phyloP scores from a whole-genome alignment of 495 filamentous ascomycete genomes.

The Hypoxylon subgilvum region DNA sequence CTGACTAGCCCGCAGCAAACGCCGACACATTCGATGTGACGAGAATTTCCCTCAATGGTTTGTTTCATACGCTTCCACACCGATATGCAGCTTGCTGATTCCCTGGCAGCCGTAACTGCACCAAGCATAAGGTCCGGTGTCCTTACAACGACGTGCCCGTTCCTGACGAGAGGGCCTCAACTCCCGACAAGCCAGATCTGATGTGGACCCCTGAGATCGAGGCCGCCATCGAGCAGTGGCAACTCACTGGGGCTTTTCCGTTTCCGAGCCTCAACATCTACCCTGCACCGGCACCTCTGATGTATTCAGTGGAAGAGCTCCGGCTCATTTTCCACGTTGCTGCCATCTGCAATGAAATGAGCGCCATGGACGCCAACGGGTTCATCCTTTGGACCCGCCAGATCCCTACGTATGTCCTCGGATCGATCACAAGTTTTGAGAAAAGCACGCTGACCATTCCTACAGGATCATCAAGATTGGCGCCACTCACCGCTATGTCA shows the following conservation, averaged over 20 bases:
- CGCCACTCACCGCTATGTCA: conserved; percentile 80
- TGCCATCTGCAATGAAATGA: conserved; percentile 81
- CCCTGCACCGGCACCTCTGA: conserved; percentile 66
- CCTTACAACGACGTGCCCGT: conserved; percentile 87
- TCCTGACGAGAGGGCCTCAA: conserved; percentile 67
- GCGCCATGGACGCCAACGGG: conserved; percentile 73
- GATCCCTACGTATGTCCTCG: conserved; percentile 79
- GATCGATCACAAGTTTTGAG: background rate
- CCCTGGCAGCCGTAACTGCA: conserved; percentile 83
- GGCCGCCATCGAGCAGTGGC: conserved; percentile 80
- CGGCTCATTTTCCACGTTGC: conserved; percentile 91
- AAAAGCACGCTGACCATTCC: conserved; percentile 37
- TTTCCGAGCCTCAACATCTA: conserved; percentile 81
- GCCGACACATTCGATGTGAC: conserved; percentile 95
- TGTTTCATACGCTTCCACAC: conserved; percentile 26
- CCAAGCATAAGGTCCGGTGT: conserved; percentile 96
- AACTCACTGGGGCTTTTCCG: conserved; percentile 80
- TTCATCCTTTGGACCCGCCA: conserved; percentile 91
- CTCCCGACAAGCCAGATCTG: conserved; percentile 76
- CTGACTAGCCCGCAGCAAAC: conserved; percentile 63
- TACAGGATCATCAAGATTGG: conserved; percentile 84
- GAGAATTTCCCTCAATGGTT: conserved; percentile 98
- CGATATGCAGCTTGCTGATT: conserved; percentile 40
- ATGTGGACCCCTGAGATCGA: conserved; percentile 85
- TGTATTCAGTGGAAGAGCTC: conserved; percentile 75